Percentiles rank a stretch among this genome's conserved stretches.
Evolutionary conservation across 305 asterid genomes (phyloP).

Genomic region (Plantago coronopus): DNA sequence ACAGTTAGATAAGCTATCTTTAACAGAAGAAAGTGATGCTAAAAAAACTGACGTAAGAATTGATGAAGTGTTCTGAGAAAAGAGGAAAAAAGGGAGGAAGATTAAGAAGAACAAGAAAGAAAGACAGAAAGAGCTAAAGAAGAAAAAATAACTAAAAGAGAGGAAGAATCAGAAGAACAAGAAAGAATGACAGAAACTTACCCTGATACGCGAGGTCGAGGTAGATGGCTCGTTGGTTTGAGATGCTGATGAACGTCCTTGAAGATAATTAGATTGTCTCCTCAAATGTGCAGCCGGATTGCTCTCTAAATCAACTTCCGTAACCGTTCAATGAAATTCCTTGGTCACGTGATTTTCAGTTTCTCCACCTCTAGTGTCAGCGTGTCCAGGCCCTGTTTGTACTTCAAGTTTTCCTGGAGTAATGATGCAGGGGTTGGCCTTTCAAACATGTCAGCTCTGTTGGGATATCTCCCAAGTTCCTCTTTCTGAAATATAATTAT

Average conservation of each 20-base stretch:
- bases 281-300: not conserved
- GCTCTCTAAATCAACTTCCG: not conserved
- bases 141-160: too few species aligned
- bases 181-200: too few species aligned
- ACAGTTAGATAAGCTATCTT: too few species aligned
- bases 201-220: conserved; percentile 2
- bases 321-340: not conserved
- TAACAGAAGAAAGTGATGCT: too few species aligned
- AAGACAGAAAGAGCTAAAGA: too few species aligned
- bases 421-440: conserved; percentile 2
- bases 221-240: not conserved
- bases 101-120: too few species aligned
- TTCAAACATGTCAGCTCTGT: not conserved
- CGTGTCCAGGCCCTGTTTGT: not conserved
- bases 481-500: not conserved
- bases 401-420: not conserved
- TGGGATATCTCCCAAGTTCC: not conserved
- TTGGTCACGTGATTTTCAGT: not conserved
- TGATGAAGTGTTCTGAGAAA: too few species aligned
- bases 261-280: not conserved
- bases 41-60: too few species aligned
- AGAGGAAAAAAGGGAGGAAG: too few species aligned
- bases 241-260: not conserved
- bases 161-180: too few species aligned
- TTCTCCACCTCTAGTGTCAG: not conserved